Evolutionary conservation across 495 filamentous ascomycete genomes (phyloP).

Genomic region (Aspergillus biplanus): DNA sequence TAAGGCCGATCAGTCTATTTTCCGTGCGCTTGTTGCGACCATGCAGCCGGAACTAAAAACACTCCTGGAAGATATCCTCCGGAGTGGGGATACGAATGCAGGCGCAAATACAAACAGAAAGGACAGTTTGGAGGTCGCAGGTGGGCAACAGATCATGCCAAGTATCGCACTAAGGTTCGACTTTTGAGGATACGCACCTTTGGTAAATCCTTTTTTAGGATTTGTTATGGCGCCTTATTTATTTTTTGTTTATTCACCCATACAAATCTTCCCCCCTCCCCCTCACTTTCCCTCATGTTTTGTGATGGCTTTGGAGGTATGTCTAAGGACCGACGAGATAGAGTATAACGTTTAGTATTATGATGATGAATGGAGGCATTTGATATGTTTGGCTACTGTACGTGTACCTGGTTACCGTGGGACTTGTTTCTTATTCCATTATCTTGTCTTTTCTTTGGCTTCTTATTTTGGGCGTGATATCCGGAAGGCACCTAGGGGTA

Average conservation of each 20-base stretch:
- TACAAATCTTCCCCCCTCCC: background rate
- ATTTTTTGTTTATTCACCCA: background rate
- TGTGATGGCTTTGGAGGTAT: background rate
- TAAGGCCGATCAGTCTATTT: conserved; percentile 68
- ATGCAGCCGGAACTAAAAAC: conserved; percentile 72
- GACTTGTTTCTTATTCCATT: background rate
- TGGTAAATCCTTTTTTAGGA: conserved; percentile 4
- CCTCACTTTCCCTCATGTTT: background rate
- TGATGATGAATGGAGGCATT: background rate
- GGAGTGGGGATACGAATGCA: conserved; percentile 53
- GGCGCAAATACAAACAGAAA: conserved; percentile 32
- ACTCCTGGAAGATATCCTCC: conserved; percentile 83
- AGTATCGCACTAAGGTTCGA: conserved; percentile 95
- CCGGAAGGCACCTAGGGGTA: too few species aligned
- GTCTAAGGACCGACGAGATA: background rate
- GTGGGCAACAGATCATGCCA: conserved; percentile 63
- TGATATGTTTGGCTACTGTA: background rate
- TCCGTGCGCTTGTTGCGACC: conserved; percentile 71
- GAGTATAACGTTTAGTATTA: background rate
- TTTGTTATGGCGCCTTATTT: conserved; percentile 7
- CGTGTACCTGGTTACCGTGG: background rate
- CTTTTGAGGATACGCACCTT: conserved; percentile 55
- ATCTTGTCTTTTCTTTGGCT: background rate
- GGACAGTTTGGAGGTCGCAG: conserved; percentile 39
- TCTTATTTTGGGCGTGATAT: too few species aligned